Conservation (phyloP, 305 asterid species). For the Vinca major region DNA sequence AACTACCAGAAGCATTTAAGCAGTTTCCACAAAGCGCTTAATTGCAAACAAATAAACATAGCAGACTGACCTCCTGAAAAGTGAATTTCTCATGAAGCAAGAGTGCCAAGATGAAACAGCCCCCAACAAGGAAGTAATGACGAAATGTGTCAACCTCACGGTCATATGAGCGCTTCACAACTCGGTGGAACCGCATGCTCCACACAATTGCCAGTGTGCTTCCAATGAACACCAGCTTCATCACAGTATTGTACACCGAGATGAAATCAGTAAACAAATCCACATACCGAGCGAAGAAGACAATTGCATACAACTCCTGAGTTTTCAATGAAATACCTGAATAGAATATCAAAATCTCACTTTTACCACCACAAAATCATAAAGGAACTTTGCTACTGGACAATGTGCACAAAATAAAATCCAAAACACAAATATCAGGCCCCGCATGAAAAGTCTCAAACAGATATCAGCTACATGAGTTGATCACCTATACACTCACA, state of each 20-base stretch:
- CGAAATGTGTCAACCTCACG: slow-evolving; percentile 83
- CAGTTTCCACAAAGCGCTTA: neutral
- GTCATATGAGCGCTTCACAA: slow-evolving; percentile 77
- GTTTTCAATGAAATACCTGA: slow-evolving; percentile 73
- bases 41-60: neutral
- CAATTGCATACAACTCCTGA: slow-evolving; percentile 64
- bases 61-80: slow-evolving; percentile 47
- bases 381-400: neutral
- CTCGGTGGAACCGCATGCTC: slow-evolving; percentile 72
- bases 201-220: slow-evolving; percentile 81
- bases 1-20: neutral
- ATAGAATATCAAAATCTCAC: slow-evolving; percentile 3
- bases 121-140: slow-evolving; percentile 55
- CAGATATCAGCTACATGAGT: neutral
- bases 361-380: neutral
- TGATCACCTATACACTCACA: neutral
- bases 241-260: slow-evolving; percentile 61
- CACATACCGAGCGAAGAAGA: slow-evolving; percentile 63
- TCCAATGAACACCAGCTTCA: slow-evolving; percentile 73
- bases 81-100: slow-evolving; percentile 60
- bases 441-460: neutral
- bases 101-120: slow-evolving; percentile 52
- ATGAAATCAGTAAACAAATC: slow-evolving; percentile 60
- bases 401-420: neutral
- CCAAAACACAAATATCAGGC: neutral